Evolutionary conservation across 305 asterid genomes (phyloP), one percentile per base, ranked within the genome.

Genomic region (Fraxinus sp.): DNA sequence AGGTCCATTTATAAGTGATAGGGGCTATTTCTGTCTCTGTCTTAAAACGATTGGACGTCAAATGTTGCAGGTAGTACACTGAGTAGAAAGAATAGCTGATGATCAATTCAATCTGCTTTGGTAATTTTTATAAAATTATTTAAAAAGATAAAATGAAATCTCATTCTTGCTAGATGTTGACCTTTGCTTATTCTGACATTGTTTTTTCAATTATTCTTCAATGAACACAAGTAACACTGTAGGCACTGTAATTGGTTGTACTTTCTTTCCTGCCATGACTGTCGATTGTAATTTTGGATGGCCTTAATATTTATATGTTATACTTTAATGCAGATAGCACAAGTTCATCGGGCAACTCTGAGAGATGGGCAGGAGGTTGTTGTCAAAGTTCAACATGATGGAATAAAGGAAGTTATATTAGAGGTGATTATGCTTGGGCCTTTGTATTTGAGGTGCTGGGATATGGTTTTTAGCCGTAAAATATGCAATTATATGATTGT

Each of bases 321-420:
- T 64, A 46, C 43, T 30, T 87, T 86, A 84, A 79, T 43, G 85
- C 92, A 96, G 98, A 96, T 96, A 85, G 99, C 99, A 77, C 99
- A 96, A 92, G 99, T 96, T 88, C 99, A 96, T 88, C 95, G 98
- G 81, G 99, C 99, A 11, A 96, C 98, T 85, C 85, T 94, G 75
- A 83, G 75, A 78, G 97, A 94, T 82, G 95, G 97, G 76, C 91
- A 89, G 87, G 93, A 93, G 78, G 96, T 94, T 77, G 98, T 96
- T 77, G 98, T 96, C 82, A 96, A 96, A 95, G 98, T 96, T 89
- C 99, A 96, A 82, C 98, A 96, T 78, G 96, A 93, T 80, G 96
- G 95, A 84, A 90, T 96, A 81, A 92, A 96, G 90, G 92, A 87
- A 77, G 83, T 94, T 86, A 93, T 96, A 86, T 83, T 96, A 90